Evolutionary conservation across 2,329 filamentous ascomycete species (phyloP), one percentile per base, ranked within the genome.

Genomic region (Penicillium psychrosexuale): DNA sequence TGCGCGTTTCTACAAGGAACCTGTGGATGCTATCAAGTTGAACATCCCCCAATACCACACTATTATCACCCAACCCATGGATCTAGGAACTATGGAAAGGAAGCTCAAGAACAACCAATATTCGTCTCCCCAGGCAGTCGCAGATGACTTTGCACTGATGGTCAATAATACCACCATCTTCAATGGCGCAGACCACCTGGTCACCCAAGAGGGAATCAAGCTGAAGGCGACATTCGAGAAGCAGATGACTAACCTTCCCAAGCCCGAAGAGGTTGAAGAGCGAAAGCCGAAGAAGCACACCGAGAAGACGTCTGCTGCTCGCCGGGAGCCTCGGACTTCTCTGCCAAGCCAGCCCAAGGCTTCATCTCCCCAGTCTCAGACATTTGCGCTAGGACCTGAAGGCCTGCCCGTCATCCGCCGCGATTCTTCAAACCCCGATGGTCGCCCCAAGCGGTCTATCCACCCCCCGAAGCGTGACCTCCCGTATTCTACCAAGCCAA

Each of bases 391-490:
- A 11, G 85, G 88, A 24, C 84, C 90, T 1, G 85, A 90, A 63
- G 90, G 90, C 1, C 81, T 90, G 37, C 91, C 91, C 8, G 80
- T 91, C 37, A 94, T 94, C 60, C 88, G 94, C 51, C 88, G 93
- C 19, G 91, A 95, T 66, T 96, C 90, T 1, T 87, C 85, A 6
- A 88, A 87, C 55, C 82, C 83, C 5, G 90, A 91, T 62, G 88
- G 87, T 53, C 85, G 94, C 48, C 92, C 93, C 11, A 97, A 97
- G 79, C 88, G 94, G 51, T 91, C 93, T 13, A 96, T 97, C 52
- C 91, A 96, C 66, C 89, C 92, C 8, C 91, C 94, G 0, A 92
- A 93, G 68, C 92, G 93, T 62, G 94, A 97, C 69, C 81, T 97
- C n/a, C 88, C 92, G 8, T 97, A 97, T 70, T 84, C 87, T 17